phyloP scores from a whole-genome alignment of 1,139 yeast genomes.

The Nadsonia starkeyi-henricii region DNA sequence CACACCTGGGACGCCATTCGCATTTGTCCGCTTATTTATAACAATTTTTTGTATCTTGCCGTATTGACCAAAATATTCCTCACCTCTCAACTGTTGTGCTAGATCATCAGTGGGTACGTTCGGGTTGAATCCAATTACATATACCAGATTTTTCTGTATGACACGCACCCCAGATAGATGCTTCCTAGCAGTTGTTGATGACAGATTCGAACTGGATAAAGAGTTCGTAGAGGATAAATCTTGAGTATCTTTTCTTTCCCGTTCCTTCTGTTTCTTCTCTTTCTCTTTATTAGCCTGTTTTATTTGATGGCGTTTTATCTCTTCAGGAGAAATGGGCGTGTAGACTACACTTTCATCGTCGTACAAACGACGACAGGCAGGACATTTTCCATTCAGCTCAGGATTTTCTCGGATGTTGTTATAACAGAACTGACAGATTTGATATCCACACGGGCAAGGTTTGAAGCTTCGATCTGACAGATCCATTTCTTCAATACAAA shows the following conservation, averaged over 20 bases:
- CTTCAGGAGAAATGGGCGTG: slow-evolving; percentile 71
- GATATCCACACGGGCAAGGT: slow-evolving; percentile 99
- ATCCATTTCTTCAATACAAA: slow-evolving; percentile 96
- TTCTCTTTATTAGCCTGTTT: slow-evolving; percentile 70
- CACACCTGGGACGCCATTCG: slow-evolving; percentile 53
- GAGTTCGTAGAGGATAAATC: slow-evolving; percentile 1
- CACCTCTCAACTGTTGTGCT: slow-evolving; percentile 71
- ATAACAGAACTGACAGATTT: slow-evolving; percentile 95
- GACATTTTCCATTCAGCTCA: slow-evolving; percentile 89
- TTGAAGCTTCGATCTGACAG: slow-evolving; percentile 89
- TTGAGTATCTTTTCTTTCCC: slow-evolving; percentile 37
- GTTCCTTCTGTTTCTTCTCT: slow-evolving; percentile 79
- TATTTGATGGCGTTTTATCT: slow-evolving; percentile 52
- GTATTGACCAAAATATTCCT: slow-evolving; percentile 93
- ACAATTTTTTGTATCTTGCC: slow-evolving; percentile 93
- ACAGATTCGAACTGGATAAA: background rate
- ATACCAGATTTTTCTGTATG: slow-evolving; percentile 91
- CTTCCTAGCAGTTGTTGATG: slow-evolving; percentile 19
- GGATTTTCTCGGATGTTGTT: slow-evolving; percentile 93
- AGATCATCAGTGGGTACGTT: slow-evolving; percentile 82
- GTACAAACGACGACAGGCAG: slow-evolving; percentile 90
- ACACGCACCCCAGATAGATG: slow-evolving; percentile 96
- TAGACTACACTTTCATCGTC: slow-evolving; percentile 90
- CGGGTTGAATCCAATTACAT: slow-evolving; percentile 91
- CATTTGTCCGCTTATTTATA: slow-evolving; percentile 56